These are phyloP conservation scores for Calonectria pteridis DNA, from an alignment of 2,329 filamentous ascomycete genomes.

Conservation along the genomic window DNA sequence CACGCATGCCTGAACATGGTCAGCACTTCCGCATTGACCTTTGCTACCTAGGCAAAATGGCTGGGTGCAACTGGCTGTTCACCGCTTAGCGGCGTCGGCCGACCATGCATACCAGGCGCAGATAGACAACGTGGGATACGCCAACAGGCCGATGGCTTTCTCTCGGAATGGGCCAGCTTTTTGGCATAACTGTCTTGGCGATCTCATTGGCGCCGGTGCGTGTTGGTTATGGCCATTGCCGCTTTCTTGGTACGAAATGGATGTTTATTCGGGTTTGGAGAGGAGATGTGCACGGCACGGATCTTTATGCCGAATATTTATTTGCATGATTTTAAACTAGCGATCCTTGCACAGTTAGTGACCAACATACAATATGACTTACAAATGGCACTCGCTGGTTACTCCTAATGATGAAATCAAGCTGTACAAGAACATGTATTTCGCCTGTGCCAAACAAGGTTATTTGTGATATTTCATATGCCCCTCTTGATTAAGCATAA, in stretches of 20 bases:
- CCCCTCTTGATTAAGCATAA: not conserved
- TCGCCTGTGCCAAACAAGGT: not conserved
- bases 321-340: constrained; percentile 1
- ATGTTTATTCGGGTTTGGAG: not conserved
- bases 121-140: not conserved
- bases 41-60: not conserved
- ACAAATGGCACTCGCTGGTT: not conserved
- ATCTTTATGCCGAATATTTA: not conserved
- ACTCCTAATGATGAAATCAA: not conserved
- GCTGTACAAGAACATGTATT: not conserved
- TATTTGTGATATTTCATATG: not conserved
- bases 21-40: not conserved
- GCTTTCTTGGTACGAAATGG: not conserved
- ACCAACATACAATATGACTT: not conserved
- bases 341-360: not conserved
- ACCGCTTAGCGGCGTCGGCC: not conserved
- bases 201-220: not conserved
- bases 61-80: not conserved
- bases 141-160: not conserved
- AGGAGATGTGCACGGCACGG: not conserved
- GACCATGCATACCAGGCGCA: constrained; percentile 5
- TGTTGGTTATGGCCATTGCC: not conserved
- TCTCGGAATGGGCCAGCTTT: not conserved
- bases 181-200: not conserved
- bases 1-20: not conserved